Percentiles rank a stretch among this genome's conserved stretches.
Evolutionary conservation across 805 yeast genomes (phyloP).

Genomic region (Deakozyma indianensis): DNA sequence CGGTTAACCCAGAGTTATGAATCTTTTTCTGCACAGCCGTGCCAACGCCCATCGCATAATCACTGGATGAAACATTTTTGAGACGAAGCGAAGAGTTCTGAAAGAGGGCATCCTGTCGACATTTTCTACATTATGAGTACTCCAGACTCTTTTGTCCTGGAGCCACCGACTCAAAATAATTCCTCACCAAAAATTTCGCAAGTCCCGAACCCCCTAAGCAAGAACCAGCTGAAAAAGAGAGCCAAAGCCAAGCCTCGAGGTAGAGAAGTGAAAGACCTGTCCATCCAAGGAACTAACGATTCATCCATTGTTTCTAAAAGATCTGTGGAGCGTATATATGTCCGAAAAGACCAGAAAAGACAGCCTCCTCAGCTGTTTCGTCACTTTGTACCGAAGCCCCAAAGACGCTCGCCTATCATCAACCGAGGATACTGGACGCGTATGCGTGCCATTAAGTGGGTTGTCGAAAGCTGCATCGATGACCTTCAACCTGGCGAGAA

Average conservation of each 20-base stretch:
- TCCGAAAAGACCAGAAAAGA: slow-evolving; percentile 7
- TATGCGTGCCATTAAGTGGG: slow-evolving; percentile 49
- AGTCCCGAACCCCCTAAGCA: neutral
- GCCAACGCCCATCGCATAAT: too few relatives aligned
- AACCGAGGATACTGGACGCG: slow-evolving; percentile 77
- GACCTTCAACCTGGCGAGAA: slow-evolving; percentile 15
- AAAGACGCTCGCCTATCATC: slow-evolving; percentile 64
- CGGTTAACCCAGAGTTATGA: too few relatives aligned
- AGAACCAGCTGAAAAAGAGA: neutral
- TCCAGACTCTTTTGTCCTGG: too few relatives aligned
- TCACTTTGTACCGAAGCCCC: slow-evolving; percentile 49
- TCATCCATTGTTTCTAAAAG: slow-evolving; percentile 73
- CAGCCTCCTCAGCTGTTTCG: slow-evolving; percentile 35
- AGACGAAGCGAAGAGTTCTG: too few relatives aligned
- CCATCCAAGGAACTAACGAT: slow-evolving; percentile 74
- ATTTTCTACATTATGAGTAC: too few relatives aligned
- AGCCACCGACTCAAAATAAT: too few relatives aligned
- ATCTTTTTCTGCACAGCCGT: too few relatives aligned
- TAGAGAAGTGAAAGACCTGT: slow-evolving; percentile 30
- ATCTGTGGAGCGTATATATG: slow-evolving; percentile 53
- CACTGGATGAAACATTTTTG: too few relatives aligned
- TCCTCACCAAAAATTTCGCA: too few relatives aligned
- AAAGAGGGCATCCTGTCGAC: too few relatives aligned
- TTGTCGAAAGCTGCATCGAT: slow-evolving; percentile 33
- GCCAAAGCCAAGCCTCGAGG: neutral